Conservation (phyloP, 441 rosid genomes). For the Rhodomyrtus psidioides region DNA sequence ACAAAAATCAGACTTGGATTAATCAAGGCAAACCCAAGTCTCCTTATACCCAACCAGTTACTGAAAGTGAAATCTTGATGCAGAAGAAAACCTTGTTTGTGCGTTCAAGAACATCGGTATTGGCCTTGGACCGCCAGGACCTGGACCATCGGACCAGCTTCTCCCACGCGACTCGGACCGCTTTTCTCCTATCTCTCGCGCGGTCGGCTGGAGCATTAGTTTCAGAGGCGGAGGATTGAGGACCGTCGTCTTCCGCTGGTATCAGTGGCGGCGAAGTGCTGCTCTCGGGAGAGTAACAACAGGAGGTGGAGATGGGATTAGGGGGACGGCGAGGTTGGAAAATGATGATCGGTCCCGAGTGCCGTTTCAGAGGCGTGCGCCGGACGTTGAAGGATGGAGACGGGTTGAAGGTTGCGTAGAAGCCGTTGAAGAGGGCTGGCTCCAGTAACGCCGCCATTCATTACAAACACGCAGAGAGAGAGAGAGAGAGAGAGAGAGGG, state of each 20-base stretch:
- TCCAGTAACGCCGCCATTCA: constrained; percentile 3
- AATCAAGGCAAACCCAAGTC: neutral
- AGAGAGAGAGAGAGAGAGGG: neutral
- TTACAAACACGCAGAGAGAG: neutral
- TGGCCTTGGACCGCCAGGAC: constrained; percentile 69
- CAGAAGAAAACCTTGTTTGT: constrained; percentile 54
- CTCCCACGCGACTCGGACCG: constrained; percentile 83
- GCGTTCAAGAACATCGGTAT: constrained; percentile 61
- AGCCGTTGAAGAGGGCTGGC: neutral
- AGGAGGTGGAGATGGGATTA: neutral
- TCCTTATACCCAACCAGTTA: neutral
- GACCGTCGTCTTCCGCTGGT: neutral
- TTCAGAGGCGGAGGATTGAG: neutral
- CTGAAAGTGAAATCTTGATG: neutral
- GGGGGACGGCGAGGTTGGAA: neutral
- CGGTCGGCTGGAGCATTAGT: constrained; percentile 13
- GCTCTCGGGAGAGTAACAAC: constrained; percentile 7
- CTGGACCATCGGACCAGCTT: constrained; percentile 88
- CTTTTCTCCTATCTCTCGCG: constrained; percentile 49
- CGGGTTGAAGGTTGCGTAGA: neutral
- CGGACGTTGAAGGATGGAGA: neutral
- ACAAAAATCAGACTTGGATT: neutral
- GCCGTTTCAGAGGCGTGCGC: neutral
- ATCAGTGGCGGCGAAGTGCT: constrained; percentile 2
- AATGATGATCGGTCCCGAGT: neutral